A percentile compares a stretch with the other conserved stretches of the same genome.
Conservation (phyloP, 1,284 basidiomycete genomes). For the Trichosporon faecale region DNA sequence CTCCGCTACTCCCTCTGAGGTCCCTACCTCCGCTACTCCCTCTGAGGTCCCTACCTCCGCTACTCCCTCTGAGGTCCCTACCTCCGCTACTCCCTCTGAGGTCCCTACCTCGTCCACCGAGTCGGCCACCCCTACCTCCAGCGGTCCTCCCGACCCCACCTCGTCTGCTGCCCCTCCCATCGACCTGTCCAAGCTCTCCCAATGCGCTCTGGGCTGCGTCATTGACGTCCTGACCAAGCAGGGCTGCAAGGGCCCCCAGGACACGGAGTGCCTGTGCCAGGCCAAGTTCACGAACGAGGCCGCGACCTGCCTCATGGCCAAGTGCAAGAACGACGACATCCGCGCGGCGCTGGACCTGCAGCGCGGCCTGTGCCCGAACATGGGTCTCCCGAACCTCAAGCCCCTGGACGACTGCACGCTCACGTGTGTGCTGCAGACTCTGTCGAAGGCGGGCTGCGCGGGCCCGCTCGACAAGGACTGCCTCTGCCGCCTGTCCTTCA, state of each 20-base stretch:
- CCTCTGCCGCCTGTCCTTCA: constrained; percentile 11
- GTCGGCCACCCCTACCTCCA: not conserved
- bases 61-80: not conserved
- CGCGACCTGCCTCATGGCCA: not conserved
- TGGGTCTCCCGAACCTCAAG: constrained; percentile 13
- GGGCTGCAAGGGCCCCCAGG: constrained; percentile 7
- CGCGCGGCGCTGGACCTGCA: constrained; percentile 6
- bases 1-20: too few species aligned
- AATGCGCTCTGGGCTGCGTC: constrained; percentile 10
- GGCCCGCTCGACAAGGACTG: constrained; percentile 19
- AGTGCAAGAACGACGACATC: constrained; percentile 9
- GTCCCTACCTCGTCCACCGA: not conserved
- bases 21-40: too few species aligned
- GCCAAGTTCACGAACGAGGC: constrained; percentile 1
- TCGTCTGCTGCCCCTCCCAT: not conserved
- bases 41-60: not conserved
- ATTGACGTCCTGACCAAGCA: not conserved
- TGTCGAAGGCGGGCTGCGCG: not conserved
- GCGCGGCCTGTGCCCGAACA: constrained; percentile 2
- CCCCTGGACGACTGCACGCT: not conserved
- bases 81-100: not conserved
- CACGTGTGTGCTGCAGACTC: constrained; percentile 4
- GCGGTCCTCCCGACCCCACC: not conserved
- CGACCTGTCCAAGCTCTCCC: constrained; percentile 13
- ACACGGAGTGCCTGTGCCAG: constrained; percentile 12